phyloP scores from a whole-genome alignment of 202 grass and related monocot genomes.

The Hordeum pubiflorum region DNA sequence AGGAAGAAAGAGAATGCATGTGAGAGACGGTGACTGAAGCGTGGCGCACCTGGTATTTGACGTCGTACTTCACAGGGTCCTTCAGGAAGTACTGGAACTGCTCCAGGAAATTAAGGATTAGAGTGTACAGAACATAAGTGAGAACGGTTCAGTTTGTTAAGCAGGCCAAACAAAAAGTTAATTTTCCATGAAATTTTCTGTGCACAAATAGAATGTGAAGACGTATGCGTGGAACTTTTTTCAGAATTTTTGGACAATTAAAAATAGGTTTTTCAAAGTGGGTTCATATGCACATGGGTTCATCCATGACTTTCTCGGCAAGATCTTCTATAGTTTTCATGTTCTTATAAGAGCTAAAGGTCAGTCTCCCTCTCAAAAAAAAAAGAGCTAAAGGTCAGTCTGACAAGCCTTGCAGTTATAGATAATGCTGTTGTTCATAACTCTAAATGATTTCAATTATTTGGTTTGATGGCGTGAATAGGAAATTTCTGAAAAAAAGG shows the following conservation, averaged over 20 bases:
- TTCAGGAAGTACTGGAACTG: conserved; percentile 95
- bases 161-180: no score
- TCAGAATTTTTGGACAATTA: no score
- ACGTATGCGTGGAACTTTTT: no score
- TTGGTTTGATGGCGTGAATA: not conserved
- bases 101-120: conserved; percentile 29
- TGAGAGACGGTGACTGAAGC: not conserved
- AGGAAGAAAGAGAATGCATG: not conserved
- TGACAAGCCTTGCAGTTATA: not conserved
- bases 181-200: not conserved
- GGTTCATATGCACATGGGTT: no score
- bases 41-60: conserved; percentile 75
- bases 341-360: not conserved
- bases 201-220: no score
- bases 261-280: no score
- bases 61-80: conserved; percentile 88
- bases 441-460: not conserved
- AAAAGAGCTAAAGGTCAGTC: not conserved
- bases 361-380: no score
- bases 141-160: not conserved
- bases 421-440: not conserved
- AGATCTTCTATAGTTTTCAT: no score
- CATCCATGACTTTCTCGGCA: no score
- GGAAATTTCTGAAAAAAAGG: not conserved
- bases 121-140: not conserved